A percentile compares a stretch with the other conserved stretches of the same genome.
Conservation (phyloP, 2,329 filamentous ascomycete genomes). For the Trichophaea hybrida region DNA sequence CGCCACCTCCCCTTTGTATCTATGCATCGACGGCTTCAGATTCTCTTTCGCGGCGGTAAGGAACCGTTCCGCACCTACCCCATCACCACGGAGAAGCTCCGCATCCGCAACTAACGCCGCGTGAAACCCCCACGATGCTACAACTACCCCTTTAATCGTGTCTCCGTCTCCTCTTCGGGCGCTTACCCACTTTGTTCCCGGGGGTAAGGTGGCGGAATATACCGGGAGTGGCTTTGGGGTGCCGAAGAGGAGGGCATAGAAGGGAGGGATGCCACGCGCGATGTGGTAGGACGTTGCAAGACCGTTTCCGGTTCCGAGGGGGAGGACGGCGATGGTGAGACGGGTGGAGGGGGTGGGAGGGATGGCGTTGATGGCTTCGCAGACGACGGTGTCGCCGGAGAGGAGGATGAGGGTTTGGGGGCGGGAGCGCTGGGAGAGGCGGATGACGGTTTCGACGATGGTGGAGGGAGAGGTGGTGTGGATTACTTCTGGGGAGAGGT, state of each 20-base stretch:
- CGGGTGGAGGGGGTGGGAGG: constrained; percentile 25
- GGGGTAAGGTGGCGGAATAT: constrained; percentile 48
- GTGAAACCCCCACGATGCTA: constrained; percentile 82
- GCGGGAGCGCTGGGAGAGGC: constrained; percentile 41
- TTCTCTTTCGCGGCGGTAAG: constrained; percentile 62
- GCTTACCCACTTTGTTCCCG: constrained; percentile 36
- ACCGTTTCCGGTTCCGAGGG: constrained; percentile 50
- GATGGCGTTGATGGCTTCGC: constrained; percentile 65
- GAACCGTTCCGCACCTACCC: constrained; percentile 62
- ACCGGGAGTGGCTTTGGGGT: constrained; percentile 42
- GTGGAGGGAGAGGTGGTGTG: constrained; percentile 4
- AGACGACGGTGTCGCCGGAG: constrained; percentile 74
- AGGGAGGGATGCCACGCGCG: constrained; percentile 44
- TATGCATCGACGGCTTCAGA: constrained; percentile 39
- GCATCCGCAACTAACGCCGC: constrained; percentile 80
- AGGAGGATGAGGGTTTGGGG: constrained; percentile 61
- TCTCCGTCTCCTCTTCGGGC: constrained; percentile 30
- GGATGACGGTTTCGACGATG: constrained; percentile 3
- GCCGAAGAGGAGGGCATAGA: constrained; percentile 48
- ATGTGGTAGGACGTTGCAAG: constrained; percentile 36
- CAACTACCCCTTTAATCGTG: constrained; percentile 58
- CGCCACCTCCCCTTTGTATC: constrained; percentile 42
- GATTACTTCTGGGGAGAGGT: background rate
- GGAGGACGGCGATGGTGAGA: constrained; percentile 42
- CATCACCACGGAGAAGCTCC: constrained; percentile 65